Evolutionary conservation across 1,284 basidiomycete genomes (phyloP).

Genomic region (Cryptococcus deneoformans): DNA sequence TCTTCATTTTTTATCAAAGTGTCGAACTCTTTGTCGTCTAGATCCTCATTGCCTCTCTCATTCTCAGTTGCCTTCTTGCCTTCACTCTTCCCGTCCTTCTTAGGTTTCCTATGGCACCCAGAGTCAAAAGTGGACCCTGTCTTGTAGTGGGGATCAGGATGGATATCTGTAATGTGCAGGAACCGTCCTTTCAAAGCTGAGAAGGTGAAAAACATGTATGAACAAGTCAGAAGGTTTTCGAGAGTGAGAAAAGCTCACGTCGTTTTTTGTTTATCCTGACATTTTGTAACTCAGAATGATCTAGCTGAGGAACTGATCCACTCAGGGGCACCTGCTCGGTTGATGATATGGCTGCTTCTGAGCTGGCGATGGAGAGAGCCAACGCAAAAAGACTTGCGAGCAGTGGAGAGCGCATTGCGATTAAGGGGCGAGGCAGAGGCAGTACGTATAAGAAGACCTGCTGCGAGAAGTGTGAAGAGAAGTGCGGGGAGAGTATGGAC

Average conservation of each 20-base stretch:
- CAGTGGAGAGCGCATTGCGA: constrained; percentile 6
- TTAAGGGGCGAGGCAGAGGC: not conserved
- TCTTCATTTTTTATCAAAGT: constrained; percentile 13
- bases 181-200: constrained; percentile 46
- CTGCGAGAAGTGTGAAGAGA: not conserved
- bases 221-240: not conserved
- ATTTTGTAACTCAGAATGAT: not conserved
- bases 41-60: constrained; percentile 4
- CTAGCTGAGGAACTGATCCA: not conserved
- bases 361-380: not conserved
- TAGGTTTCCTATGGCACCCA: constrained; percentile 38
- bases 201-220: not conserved
- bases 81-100: constrained; percentile 22
- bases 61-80: constrained; percentile 7
- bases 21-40: constrained; percentile 10
- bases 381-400: constrained; percentile 4
- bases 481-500: no score
- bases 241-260: constrained; percentile 9
- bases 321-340: not conserved
- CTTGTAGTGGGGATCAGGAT: constrained; percentile 49
- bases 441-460: not conserved
- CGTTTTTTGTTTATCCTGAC: constrained; percentile 6
- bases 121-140: constrained; percentile 40
- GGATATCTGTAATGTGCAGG: constrained; percentile 50
- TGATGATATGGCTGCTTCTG: not conserved